Percentiles rank a stretch among this genome's conserved stretches.
These are phyloP conservation scores for Phaseolus coccineus DNA, from an alignment of 331 rosid species.

Conservation along the genomic window DNA sequence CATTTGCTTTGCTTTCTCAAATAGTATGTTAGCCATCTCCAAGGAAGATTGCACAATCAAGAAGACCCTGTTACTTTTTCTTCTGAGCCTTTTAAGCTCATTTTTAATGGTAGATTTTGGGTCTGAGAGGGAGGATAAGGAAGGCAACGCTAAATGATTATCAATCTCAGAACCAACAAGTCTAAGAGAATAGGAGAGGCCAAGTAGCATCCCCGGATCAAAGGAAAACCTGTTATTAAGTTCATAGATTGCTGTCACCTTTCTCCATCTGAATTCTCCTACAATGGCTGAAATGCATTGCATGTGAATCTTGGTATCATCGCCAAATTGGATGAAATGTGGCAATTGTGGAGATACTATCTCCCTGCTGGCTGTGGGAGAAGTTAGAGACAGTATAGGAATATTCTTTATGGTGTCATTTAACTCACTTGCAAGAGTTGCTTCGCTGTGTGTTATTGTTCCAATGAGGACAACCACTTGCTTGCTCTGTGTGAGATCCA, in stretches of 20 bases:
- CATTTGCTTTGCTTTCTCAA: slow-evolving; percentile 57
- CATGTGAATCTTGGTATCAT: slow-evolving; percentile 48
- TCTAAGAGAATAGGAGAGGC: slow-evolving; percentile 56
- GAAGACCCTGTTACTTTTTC: slow-evolving; percentile 57
- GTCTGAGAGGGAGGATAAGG: slow-evolving; percentile 47
- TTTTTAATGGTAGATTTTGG: slow-evolving; percentile 45
- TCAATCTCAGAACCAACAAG: slow-evolving; percentile 55
- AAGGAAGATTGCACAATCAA: slow-evolving; percentile 61
- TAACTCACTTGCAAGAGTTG: slow-evolving; percentile 44
- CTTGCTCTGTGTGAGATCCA: slow-evolving; percentile 44
- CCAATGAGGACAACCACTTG: slow-evolving; percentile 53
- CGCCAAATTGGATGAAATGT: slow-evolving; percentile 56
- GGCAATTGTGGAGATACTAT: slow-evolving; percentile 30
- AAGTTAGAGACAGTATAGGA: slow-evolving; percentile 53
- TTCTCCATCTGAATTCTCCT: slow-evolving; percentile 57
- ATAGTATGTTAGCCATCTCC: slow-evolving; percentile 50
- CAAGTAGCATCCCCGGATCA: slow-evolving; percentile 36
- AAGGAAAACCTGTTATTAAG: slow-evolving; percentile 38
- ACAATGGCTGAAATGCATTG: slow-evolving; percentile 65
- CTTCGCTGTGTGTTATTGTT: slow-evolving; percentile 52
- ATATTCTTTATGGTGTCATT: slow-evolving; percentile 25
- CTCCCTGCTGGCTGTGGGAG: slow-evolving; percentile 41
- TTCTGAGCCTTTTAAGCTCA: slow-evolving; percentile 53
- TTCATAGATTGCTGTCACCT: slow-evolving; percentile 58
- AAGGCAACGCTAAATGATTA: slow-evolving; percentile 49